Conservation (phyloP, 2,329 filamentous ascomycete species). For the Tolypocladium tropicale region DNA sequence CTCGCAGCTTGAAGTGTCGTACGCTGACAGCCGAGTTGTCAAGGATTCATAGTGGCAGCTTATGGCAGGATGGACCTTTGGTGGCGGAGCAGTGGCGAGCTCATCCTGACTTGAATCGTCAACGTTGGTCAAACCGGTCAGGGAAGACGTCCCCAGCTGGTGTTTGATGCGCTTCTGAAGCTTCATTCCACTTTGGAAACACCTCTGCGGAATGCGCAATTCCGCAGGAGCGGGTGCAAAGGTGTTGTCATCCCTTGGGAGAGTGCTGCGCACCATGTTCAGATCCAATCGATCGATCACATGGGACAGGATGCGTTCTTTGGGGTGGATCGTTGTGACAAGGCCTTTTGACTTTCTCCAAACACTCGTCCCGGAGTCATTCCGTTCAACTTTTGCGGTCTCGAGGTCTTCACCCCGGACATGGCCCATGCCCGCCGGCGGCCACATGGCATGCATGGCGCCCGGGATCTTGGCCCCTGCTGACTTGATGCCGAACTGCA, state of each 20-base stretch:
- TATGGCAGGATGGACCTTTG: constrained; percentile 46
- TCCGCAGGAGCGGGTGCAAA: constrained; percentile 35
- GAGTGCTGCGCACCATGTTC: constrained; percentile 12
- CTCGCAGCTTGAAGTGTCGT: constrained; percentile 72
- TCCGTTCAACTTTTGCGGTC: background rate
- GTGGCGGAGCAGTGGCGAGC: constrained; percentile 10
- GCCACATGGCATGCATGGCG: constrained; percentile 60
- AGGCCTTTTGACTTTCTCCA: constrained; percentile 41
- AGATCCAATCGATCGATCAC: constrained; percentile 17
- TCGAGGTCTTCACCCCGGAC: constrained; percentile 36
- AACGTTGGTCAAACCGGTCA: constrained; percentile 2
- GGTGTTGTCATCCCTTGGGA: constrained; percentile 22
- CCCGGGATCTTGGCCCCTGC: constrained; percentile 52
- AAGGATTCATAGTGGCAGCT: constrained; percentile 49
- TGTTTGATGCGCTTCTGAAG: constrained; percentile 38
- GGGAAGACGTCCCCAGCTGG: constrained; percentile 28
- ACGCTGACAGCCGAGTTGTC: constrained; percentile 57
- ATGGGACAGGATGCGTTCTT: constrained; percentile 32
- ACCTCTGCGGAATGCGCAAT: constrained; percentile 43
- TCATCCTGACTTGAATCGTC: constrained; percentile 25
- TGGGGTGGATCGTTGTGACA: constrained; percentile 24
- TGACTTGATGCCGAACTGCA: constrained; percentile 34
- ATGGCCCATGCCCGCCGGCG: constrained; percentile 53
- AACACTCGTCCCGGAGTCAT: constrained; percentile 1
- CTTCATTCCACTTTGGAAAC: constrained; percentile 47